Evolutionary conservation across 805 yeast species (phyloP).

Genomic region (Candida tibetensis): DNA sequence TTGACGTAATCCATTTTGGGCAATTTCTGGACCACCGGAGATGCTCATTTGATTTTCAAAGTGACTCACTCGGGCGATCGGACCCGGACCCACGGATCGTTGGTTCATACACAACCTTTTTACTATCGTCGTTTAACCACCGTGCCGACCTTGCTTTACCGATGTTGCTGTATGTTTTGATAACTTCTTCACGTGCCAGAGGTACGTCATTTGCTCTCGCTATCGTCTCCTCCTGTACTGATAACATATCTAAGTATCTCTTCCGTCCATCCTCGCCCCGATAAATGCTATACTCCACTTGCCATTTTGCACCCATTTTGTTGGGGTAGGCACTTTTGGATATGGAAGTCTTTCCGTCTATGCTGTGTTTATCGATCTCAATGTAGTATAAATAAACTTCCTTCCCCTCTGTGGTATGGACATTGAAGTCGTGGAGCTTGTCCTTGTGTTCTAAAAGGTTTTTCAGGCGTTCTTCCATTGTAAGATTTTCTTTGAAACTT

Average conservation of each 20-base stretch:
- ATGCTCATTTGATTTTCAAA: too few species aligned
- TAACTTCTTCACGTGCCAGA: slow-evolving; percentile 8
- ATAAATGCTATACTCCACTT: slow-evolving; percentile 17
- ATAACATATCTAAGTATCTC: slow-evolving; percentile 7
- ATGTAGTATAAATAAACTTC: slow-evolving; percentile 23
- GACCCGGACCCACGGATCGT: slow-evolving; percentile 3
- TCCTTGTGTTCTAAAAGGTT: slow-evolving; percentile 24
- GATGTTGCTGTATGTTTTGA: slow-evolving; percentile 25
- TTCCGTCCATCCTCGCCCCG: slow-evolving; percentile 4
- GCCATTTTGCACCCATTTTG: slow-evolving; percentile 19
- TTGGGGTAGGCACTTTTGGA: slow-evolving; percentile 24
- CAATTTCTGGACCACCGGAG: background rate
- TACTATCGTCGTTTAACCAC: slow-evolving; percentile 25
- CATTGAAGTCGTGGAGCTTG: slow-evolving; percentile 26
- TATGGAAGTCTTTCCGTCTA: slow-evolving; percentile 14
- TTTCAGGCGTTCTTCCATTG: slow-evolving; percentile 19
- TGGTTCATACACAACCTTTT: slow-evolving; percentile 19
- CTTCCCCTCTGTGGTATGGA: slow-evolving; percentile 12
- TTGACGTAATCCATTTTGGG: too few species aligned
- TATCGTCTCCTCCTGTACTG: slow-evolving; percentile 7
- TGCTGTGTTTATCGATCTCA: slow-evolving; percentile 17
- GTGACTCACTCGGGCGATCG: slow-evolving; percentile 2
- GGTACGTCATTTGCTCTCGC: slow-evolving; percentile 1
- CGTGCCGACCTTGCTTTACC: slow-evolving; percentile 24
- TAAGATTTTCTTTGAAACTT: slow-evolving; percentile 26